Conservation (phyloP, 2,329 filamentous ascomycete genomes). For the Aspergillus viridinutans region DNA sequence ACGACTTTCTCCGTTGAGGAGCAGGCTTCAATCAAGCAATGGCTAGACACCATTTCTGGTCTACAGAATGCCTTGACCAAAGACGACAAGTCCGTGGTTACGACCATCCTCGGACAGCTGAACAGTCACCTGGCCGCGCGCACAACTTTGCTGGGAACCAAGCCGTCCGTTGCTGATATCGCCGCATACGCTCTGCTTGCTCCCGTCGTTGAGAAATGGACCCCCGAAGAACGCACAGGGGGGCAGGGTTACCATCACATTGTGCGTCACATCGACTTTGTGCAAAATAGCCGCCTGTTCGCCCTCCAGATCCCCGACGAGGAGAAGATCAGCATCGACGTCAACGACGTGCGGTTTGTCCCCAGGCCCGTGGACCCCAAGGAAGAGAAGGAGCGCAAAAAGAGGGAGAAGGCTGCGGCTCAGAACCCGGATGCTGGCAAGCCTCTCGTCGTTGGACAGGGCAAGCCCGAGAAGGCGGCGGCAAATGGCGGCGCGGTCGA, state of each 20-base stretch:
- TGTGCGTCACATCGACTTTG: constrained; percentile 86
- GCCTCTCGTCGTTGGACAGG: constrained; percentile 36
- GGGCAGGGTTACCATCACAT: constrained; percentile 87
- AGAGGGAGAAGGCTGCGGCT: constrained; percentile 77
- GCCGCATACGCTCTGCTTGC: constrained; percentile 76
- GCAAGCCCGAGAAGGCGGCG: constrained; percentile 40
- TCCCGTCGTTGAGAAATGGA: constrained; percentile 74
- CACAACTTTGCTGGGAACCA: constrained; percentile 82
- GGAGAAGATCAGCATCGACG: constrained; percentile 75
- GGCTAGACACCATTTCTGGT: constrained; percentile 73
- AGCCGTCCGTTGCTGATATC: constrained; percentile 83
- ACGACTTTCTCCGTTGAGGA: constrained; percentile 73
- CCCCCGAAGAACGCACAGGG: constrained; percentile 79
- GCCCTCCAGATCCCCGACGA: constrained; percentile 64
- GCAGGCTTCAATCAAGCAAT: constrained; percentile 83
- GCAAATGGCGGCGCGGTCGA: constrained; percentile 52
- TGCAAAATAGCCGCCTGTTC: constrained; percentile 77
- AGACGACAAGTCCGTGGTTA: constrained; percentile 52
- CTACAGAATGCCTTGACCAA: constrained; percentile 52
- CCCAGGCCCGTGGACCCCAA: constrained; percentile 87
- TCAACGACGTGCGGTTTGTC: constrained; percentile 75
- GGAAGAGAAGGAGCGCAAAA: constrained; percentile 92
- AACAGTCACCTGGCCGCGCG: constrained; percentile 84
- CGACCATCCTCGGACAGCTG: constrained; percentile 69
- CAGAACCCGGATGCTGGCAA: constrained; percentile 27